phyloP scores from a whole-genome alignment of 2,329 filamentous ascomycete genomes.

The Fusarium musae region DNA sequence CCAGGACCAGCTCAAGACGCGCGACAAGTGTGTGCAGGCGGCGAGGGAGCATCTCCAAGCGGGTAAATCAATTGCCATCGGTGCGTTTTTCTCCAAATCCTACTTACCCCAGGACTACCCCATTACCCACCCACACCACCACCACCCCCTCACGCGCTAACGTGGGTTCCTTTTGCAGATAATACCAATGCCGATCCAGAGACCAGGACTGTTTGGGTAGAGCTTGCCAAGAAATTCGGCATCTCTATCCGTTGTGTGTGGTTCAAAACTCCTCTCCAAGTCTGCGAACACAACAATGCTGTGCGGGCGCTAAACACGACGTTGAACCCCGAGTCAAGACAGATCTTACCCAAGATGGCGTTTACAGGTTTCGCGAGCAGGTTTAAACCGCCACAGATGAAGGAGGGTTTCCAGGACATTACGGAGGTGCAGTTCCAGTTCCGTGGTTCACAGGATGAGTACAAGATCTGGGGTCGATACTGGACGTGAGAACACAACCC shows the following conservation, averaged over 20 bases:
- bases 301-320: constrained; percentile 77
- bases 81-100: constrained; percentile 63
- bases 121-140: constrained; percentile 35
- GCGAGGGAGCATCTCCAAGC: constrained; percentile 73
- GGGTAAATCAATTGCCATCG: constrained; percentile 78
- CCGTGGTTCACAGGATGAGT: constrained; percentile 74
- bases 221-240: constrained; percentile 74
- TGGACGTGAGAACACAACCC: constrained; percentile 67
- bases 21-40: constrained; percentile 76
- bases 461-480: constrained; percentile 77
- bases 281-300: constrained; percentile 88
- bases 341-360: constrained; percentile 79
- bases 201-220: constrained; percentile 81
- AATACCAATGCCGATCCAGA: constrained; percentile 93
- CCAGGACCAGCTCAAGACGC: constrained; percentile 85
- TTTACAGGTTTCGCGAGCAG: constrained; percentile 80
- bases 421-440: constrained; percentile 80
- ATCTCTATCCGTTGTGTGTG: constrained; percentile 87
- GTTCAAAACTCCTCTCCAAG: constrained; percentile 76
- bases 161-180: constrained; percentile 64
- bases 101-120: neutral
- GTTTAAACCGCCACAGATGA: constrained; percentile 75
- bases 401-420: constrained; percentile 89
- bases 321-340: constrained; percentile 85
- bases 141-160: constrained; percentile 23